Conservation (phyloP, 805 yeast genomes). For the Candida piceae region DNA sequence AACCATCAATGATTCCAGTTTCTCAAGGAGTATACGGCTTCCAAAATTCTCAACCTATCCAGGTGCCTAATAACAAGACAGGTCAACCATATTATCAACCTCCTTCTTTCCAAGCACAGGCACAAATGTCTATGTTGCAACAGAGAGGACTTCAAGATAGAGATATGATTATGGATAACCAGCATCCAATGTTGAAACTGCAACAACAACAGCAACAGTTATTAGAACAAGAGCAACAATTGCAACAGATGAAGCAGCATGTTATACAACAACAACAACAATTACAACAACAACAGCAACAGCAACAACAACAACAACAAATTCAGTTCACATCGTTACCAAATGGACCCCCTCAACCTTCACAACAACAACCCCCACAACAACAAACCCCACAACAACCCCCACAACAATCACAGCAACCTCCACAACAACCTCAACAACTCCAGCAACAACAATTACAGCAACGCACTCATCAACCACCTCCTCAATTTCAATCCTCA, state of each 20-base stretch:
- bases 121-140: background rate
- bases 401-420: slow-evolving; percentile 7
- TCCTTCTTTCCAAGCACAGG: background rate
- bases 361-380: slow-evolving; percentile 5
- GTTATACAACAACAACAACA: background rate
- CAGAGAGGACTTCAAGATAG: background rate
- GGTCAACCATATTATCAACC: background rate
- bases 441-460: background rate
- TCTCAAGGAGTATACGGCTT: background rate
- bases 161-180: background rate
- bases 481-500: slow-evolving; percentile 5
- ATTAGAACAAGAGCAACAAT: background rate
- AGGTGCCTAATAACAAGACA: background rate
- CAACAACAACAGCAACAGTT: slow-evolving; percentile 5
- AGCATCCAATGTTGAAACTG: background rate
- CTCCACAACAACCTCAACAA: slow-evolving; percentile 2
- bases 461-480: slow-evolving; percentile 18
- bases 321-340: slow-evolving; percentile 14
- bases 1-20: slow-evolving; percentile 5
- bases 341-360: slow-evolving; percentile 10
- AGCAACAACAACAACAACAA: slow-evolving; percentile 9
- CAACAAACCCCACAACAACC: slow-evolving; percentile 2
- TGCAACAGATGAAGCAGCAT: background rate
- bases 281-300: slow-evolving; percentile 1
- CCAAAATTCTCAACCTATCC: background rate